Conservation (phyloP, 1,139 yeast species). For the Saccharomyces hybrid region DNA sequence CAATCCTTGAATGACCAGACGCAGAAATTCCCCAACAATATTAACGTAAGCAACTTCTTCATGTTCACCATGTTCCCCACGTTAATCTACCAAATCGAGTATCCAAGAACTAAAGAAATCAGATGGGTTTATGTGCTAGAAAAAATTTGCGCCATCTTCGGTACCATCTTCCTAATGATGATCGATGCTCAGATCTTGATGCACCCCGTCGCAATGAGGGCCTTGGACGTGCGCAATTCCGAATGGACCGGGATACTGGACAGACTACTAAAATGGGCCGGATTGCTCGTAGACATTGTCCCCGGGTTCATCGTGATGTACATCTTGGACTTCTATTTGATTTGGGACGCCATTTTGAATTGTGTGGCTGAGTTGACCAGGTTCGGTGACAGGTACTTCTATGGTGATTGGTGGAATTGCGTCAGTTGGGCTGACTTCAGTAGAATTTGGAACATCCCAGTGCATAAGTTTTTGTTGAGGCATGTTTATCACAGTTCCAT, state of each 20-base stretch:
- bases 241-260: conserved; percentile 35
- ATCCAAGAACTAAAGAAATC: conserved; percentile 64
- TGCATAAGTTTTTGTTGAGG: conserved; percentile 79
- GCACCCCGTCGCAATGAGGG: conserved; percentile 66
- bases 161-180: conserved; percentile 77
- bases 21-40: conserved; percentile 58
- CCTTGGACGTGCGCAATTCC: conserved; percentile 43
- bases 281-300: conserved; percentile 62
- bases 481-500: conserved; percentile 93
- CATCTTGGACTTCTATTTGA: conserved; percentile 71
- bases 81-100: conserved; percentile 68
- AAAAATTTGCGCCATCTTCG: conserved; percentile 74
- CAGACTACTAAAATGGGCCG: conserved; percentile 47
- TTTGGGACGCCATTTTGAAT: conserved; percentile 90
- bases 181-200: conserved; percentile 69
- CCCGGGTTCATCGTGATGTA: conserved; percentile 75
- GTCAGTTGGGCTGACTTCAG: conserved; percentile 91
- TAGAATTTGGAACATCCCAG: conserved; percentile 91
- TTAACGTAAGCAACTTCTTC: conserved; percentile 61
- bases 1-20: conserved; percentile 33
- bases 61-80: conserved; percentile 87
- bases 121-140: conserved; percentile 65
- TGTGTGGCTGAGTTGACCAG: conserved; percentile 79
- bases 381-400: conserved; percentile 86
- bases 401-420: conserved; percentile 97